Base-by-base conservation (phyloP, 768 basidiomycete genomes). In the Rhizopogon vinicolor region DNA sequence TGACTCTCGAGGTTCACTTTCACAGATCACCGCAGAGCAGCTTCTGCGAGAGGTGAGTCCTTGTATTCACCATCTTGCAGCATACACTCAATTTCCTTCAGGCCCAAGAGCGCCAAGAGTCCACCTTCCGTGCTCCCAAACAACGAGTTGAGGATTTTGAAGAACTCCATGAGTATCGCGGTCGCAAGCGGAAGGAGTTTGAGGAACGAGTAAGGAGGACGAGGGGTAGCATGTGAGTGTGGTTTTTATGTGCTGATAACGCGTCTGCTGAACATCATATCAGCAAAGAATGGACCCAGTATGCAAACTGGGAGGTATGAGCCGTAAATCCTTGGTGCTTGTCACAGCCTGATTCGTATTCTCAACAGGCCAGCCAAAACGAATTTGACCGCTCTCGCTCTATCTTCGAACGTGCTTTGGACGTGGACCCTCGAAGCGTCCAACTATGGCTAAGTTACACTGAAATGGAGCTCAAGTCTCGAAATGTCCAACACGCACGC, bases 71-170 rank as follows among this genome's bases (percentile, higher is more conserved):
- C n/a, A 9, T 7, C 41, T 0, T 16, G 8, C 18, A 33, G 37
- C 44, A 1, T 37, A 12, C 13, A 9, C 14, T 50, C 37, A 43
- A 29, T 48, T 48, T 44, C 16, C 43, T 53, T 3, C 63, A 93
- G 90, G 97, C 97, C 48, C 93, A 98, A 87, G 97, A 98, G 62
- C 81, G 96, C 53, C 95, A 98, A 76, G 97, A 98, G 69, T 82
- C 90, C 31, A 82, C 88, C 12, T 91, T 93, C 68, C 85, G 87
- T 49, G 94, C 95, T 1, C 97, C 97, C 10, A 91, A 87, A 63
- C 97, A 99, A 68, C 84, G 94, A 41, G 89, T 99, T 33, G 93
- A 96, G 73, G 97, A 99, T 72, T 91, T 93, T 63, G 97, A 99
- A 69, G 84, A 88, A 65, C 80, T 89, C 41, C 80, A 88, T 69